phyloP scores from a whole-genome alignment of 179 eudicot species.

The Beta lomatogona region DNA sequence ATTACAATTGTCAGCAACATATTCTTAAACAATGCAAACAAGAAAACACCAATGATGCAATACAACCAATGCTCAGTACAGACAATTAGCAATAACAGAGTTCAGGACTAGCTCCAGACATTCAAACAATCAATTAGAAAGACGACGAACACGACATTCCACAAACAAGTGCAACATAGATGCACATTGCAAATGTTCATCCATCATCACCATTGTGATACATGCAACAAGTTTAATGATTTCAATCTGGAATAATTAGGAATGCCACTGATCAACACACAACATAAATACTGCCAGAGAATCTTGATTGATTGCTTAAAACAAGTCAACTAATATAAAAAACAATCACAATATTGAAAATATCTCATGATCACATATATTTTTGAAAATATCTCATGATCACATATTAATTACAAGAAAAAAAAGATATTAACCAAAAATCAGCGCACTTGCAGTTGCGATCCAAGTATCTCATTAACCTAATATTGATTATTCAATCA shows the following conservation, averaged over 20 bases:
- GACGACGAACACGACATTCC: no score
- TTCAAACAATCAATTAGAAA: not conserved
- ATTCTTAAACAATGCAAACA: not conserved
- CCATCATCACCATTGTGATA: not conserved
- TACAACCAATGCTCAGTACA: not conserved
- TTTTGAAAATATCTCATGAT: no score
- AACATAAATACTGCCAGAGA: no score
- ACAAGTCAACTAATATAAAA: not conserved
- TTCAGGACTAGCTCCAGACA: not conserved
- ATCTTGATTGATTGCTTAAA: no score
- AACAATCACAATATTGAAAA: not conserved
- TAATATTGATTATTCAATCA: not conserved
- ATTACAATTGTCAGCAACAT: not conserved
- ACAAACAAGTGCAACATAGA: no score
- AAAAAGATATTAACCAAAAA: not conserved
- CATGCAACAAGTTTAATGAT: no score
- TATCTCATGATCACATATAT: not conserved
- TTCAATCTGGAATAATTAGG: no score
- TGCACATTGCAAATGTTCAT: not conserved
- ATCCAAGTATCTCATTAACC: not conserved
- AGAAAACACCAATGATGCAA: not conserved
- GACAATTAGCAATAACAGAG: not conserved
- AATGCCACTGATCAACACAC: no score
- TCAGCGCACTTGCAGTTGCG: no score
- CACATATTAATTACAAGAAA: not conserved